Evolutionary conservation across 352 stramenopile genomes (phyloP).

Genomic region (Pythium biforme): DNA sequence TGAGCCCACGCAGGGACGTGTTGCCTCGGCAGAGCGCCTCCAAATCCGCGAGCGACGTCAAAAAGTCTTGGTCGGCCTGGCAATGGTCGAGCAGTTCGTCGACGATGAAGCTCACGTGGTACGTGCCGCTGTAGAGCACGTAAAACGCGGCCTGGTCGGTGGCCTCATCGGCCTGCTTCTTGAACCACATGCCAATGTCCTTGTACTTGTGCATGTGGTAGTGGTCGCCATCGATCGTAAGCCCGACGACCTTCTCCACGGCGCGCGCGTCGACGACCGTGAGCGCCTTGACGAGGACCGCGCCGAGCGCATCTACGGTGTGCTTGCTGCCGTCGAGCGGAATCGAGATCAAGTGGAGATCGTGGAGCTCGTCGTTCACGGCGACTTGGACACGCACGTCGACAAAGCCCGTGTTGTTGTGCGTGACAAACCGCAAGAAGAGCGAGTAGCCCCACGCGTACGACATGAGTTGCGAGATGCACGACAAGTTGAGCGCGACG

Average conservation of each 20-base stretch:
- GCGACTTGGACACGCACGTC: constrained; percentile 41
- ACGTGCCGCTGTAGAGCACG: constrained; percentile 40
- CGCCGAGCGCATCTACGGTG: constrained; percentile 29
- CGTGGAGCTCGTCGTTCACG: constrained; percentile 45
- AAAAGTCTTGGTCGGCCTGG: constrained; percentile 38
- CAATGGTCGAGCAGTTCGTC: constrained; percentile 46
- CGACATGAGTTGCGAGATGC: constrained; percentile 34
- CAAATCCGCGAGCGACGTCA: constrained; percentile 35
- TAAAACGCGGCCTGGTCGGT: constrained; percentile 38
- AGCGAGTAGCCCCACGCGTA: constrained; percentile 46
- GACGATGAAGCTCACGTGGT: constrained; percentile 41
- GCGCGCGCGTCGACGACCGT: constrained; percentile 33
- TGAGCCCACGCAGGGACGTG: constrained; percentile 21
- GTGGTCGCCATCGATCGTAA: constrained; percentile 49
- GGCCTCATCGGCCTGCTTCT: constrained; percentile 23
- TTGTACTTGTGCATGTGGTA: constrained; percentile 44
- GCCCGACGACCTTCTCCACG: constrained; percentile 43
- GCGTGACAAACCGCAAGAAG: constrained; percentile 37
- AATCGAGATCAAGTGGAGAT: constrained; percentile 44
- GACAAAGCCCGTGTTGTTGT: constrained; percentile 38
- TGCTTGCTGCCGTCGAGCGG: constrained; percentile 37
- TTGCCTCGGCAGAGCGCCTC: constrained; percentile 34
- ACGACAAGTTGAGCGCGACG: constrained; percentile 36
- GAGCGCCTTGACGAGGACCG: constrained; percentile 30
- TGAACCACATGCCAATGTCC: constrained; percentile 29